Evolutionary conservation across 2,329 filamentous ascomycete species (phyloP), one percentile per base, ranked within the genome.

Genomic region (Aspergillus quadrilineatus): DNA sequence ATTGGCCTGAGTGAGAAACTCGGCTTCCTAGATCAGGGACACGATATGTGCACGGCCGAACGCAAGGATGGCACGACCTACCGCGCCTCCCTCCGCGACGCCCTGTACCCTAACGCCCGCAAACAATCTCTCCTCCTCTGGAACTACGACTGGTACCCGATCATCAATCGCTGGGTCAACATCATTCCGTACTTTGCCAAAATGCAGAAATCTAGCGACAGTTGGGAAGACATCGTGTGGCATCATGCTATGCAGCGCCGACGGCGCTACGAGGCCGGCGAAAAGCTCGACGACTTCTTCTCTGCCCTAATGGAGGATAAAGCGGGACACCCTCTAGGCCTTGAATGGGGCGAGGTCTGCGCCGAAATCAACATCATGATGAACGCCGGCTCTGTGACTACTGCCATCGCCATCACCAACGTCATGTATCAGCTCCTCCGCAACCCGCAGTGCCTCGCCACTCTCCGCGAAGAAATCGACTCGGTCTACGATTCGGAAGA

Each of bases 241-340:
- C 76, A 78, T 43, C 77, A 77, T 1, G 73, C 79, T 0, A 74
- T 69, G 44, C 55, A 65, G 50, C 64, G 66, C 28, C 64, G 69
- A 4, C 60, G 66, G 4, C 67, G 69, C 15, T 68, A 72, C 58
- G 64, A 76, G 22, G 70, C 69, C 0, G 82, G 82, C 26, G 82
- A 85, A 67, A 80, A 80, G 58, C 73, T 85, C 0, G 78, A 82
- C 44, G 83, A 86, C 62, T 85, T 86, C 69, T 85, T 86, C 72
- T 73, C 79, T 51, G 75, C 76, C 0, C 66, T 85, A 4, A 82
- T 86, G 79, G 79, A 80, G 46, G 76, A 78, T 58, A 79, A 78
- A 59, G 75, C 76, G 39, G 76, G 77, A 0, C 66, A 68, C 6
- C 66, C 75, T 0, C 73, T 79, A 52, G 76, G 76, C 37, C 76